These are phyloP conservation scores for Phtheirospermum japonicum DNA, from an alignment of 257 asterid genomes.

Conservation along the genomic window DNA sequence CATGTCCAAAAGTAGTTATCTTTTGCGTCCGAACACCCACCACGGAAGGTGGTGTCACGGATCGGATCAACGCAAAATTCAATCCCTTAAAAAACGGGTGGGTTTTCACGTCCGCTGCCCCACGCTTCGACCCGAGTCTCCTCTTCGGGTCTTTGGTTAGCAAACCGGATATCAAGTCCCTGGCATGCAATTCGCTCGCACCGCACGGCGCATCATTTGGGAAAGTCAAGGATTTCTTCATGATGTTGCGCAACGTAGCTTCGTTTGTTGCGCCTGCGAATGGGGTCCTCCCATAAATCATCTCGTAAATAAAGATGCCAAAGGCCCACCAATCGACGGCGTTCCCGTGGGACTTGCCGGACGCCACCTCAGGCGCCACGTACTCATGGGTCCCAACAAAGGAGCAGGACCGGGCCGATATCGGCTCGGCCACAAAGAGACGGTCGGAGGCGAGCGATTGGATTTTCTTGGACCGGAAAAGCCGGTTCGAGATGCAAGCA, in stretches of 20 bases:
- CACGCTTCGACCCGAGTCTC: conserved; percentile 83
- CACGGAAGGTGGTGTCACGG: conserved; percentile 53
- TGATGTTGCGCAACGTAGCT: conserved; percentile 55
- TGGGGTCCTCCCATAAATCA: conserved; percentile 81
- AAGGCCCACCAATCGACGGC: conserved; percentile 97
- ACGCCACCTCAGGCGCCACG: conserved; percentile 91
- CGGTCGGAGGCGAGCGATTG: conserved; percentile 54
- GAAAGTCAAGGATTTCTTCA: conserved; percentile 45
- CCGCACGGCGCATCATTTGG: conserved; percentile 45
- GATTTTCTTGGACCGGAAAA: conserved; percentile 62
- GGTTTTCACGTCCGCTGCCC: conserved; percentile 77
- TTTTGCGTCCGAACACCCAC: conserved; percentile 26
- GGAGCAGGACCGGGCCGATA: conserved; percentile 70
- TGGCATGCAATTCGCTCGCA: conserved; percentile 53
- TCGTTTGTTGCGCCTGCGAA: conserved; percentile 61
- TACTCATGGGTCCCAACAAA: conserved; percentile 94
- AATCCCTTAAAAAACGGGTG: conserved; percentile 78
- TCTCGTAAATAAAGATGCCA: conserved; percentile 75
- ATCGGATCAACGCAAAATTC: conserved; percentile 74
- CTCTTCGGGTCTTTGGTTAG: conserved; percentile 59
- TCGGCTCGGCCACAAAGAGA: conserved; percentile 85
- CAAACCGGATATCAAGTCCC: conserved; percentile 56
- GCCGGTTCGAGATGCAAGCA: conserved; percentile 54
- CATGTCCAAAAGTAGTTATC: conserved; percentile 21
- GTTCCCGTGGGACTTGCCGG: conserved; percentile 77